Base-by-base conservation (phyloP, 441 rosid genomes). In the Adansonia grandidieri region DNA sequence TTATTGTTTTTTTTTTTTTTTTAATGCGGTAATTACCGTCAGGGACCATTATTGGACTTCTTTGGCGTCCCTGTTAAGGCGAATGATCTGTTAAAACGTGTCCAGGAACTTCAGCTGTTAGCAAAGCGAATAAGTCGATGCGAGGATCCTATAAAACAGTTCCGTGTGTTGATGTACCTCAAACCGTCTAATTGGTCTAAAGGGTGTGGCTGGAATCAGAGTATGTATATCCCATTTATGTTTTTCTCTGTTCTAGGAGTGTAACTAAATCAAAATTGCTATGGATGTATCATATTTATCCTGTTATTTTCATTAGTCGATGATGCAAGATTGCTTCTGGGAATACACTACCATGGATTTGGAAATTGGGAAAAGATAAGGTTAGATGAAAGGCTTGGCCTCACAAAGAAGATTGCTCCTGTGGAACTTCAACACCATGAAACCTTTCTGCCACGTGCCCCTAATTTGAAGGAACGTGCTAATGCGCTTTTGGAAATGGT, bases 141-240 rank as follows among this genome's bases (percentile, higher is more conserved):
- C 76, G 87, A 90, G 62, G 90, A 97, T 84, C 98, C 98, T 17
- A 82, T 97, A 79, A 88, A 89, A 79, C 99, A 95, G 77, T 97
- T 97, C 83, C 92, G 96, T 74, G 98, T 88, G 72, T 85, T 95
- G 85, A 82, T 86, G 32, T 92, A 90, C 83, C 99, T 95, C 77
- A 97, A 95, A 88, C 98, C 98, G 84, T 93, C 99, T 10, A 97
- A 95, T 79, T 97, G 99, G 99, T 91, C 98, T 64, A 97, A 97
- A 88, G 99, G 99, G 67, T 97, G 99, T 71, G 97, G 99, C 20
- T 97, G 99, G 99, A 95, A 97, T 86, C 98, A 92, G 86, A 82
- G 99, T 94, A 89, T 72, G 91, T 77, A 56, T 58, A 71, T 8
- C 70, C 40, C 50, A 71, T 71, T 32, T 50, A 57, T 70, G 3